phyloP scores from a whole-genome alignment of 2,329 filamentous ascomycete species.

The Phialophora chinensis region DNA sequence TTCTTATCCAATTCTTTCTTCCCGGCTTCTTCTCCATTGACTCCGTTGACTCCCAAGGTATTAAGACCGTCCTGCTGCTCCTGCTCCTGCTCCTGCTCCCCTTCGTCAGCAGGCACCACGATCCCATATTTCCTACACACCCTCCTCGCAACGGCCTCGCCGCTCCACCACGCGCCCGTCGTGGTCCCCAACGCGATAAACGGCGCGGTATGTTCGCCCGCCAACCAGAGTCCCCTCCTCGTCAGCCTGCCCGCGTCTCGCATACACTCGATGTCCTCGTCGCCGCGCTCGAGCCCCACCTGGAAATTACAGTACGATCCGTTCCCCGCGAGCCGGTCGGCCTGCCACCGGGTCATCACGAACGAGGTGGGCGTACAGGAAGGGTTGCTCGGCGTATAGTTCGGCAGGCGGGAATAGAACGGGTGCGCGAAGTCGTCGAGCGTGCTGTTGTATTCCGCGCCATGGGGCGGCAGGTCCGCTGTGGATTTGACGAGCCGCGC shows the following conservation, averaged over 20 bases:
- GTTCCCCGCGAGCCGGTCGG: slow-evolving; percentile 77
- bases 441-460: slow-evolving; percentile 58
- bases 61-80: background rate
- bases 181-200: slow-evolving; percentile 88
- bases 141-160: slow-evolving; percentile 74
- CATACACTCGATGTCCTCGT: slow-evolving; percentile 71
- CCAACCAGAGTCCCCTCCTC: slow-evolving; percentile 74
- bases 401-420: slow-evolving; percentile 76
- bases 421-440: slow-evolving; percentile 74
- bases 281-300: slow-evolving; percentile 71
- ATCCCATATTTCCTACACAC: slow-evolving; percentile 39
- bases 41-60: background rate
- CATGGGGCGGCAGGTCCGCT: slow-evolving; percentile 43
- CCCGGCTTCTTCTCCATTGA: slow-evolving; percentile 3
- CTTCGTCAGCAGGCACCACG: slow-evolving; percentile 5
- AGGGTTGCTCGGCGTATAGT: slow-evolving; percentile 62
- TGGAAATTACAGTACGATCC: slow-evolving; percentile 89
- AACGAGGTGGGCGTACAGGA: slow-evolving; percentile 68
- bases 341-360: slow-evolving; percentile 77
- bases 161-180: slow-evolving; percentile 91
- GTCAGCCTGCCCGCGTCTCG: slow-evolving; percentile 53
- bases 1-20: slow-evolving; percentile 22
- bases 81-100: background rate
- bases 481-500: slow-evolving; percentile 44
- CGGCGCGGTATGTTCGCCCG: slow-evolving; percentile 87